A percentile compares a stretch with the other conserved stretches of the same genome.
phyloP scores from a whole-genome alignment of 495 filamentous ascomycete species.

The Hypoxylon subgilvum region DNA sequence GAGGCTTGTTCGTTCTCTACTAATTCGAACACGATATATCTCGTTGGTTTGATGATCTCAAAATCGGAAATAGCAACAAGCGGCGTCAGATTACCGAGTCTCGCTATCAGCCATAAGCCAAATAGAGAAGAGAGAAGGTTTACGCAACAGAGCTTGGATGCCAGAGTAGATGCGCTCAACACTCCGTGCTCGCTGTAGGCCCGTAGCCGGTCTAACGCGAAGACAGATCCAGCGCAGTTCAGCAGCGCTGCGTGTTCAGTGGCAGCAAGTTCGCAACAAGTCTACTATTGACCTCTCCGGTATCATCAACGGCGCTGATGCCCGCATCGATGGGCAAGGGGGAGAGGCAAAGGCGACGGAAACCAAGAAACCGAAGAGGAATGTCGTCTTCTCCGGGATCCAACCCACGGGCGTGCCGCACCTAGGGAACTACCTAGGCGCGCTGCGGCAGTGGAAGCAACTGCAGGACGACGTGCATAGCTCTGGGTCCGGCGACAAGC shows the following conservation, averaged over 20 bases:
- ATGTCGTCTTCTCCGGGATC: conserved; percentile 88
- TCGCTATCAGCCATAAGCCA: too few species aligned
- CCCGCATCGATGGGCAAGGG: background rate
- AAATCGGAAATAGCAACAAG: too few species aligned
- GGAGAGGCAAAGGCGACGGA: background rate
- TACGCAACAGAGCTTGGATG: background rate
- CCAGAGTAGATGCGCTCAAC: conserved; percentile 34
- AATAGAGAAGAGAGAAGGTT: too few species aligned
- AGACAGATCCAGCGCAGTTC: conserved; percentile 11
- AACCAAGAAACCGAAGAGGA: background rate
- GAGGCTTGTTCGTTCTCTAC: too few species aligned
- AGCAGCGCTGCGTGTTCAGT: too few species aligned
- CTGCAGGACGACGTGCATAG: conserved; percentile 68
- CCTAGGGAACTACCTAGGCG: conserved; percentile 93
- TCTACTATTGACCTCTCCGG: conserved; percentile 6
- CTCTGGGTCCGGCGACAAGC: conserved; percentile 58
- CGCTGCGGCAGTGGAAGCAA: conserved; percentile 82
- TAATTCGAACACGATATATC: too few species aligned
- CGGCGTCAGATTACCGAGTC: too few species aligned
- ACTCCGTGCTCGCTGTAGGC: conserved; percentile 36
- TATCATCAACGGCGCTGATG: background rate
- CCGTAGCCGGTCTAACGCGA: conserved; percentile 21
- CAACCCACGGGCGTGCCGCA: conserved; percentile 97
- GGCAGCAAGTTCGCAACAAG: conserved; percentile 24
- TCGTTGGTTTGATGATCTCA: too few species aligned